Conservation (phyloP, 768 basidiomycete species). For the Ramaria rubella region DNA sequence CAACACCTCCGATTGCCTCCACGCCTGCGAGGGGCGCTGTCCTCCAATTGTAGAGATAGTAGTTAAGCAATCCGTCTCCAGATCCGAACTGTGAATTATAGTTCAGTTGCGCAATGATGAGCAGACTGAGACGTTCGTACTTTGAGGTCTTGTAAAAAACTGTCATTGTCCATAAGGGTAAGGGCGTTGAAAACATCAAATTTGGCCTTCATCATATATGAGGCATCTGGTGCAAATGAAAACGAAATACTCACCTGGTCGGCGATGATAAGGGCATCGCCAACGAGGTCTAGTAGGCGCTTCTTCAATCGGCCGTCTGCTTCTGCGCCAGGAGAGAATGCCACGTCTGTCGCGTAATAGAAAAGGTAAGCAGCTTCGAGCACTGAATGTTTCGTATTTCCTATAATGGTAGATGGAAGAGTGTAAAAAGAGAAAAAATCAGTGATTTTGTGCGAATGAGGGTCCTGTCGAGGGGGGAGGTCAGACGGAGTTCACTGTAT, state of each 20-base stretch:
- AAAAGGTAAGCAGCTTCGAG: slow-evolving; percentile 93
- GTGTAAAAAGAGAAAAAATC: slow-evolving; percentile 98
- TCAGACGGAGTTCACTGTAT: neutral
- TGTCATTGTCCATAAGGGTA: slow-evolving; percentile 89
- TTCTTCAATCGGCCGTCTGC: slow-evolving; percentile 57
- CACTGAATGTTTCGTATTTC: slow-evolving; percentile 56
- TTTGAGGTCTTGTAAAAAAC: slow-evolving; percentile 78
- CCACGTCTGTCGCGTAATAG: slow-evolving; percentile 85
- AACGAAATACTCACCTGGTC: slow-evolving; percentile 38
- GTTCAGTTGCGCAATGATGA: neutral
- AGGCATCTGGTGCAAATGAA: neutral
- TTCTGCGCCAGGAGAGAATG: slow-evolving; percentile 55
- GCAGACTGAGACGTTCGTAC: slow-evolving; percentile 30
- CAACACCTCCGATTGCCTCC: slow-evolving; percentile 37
- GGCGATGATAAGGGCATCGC: slow-evolving; percentile 77
- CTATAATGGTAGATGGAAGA: slow-evolving; percentile 89
- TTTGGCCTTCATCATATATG: slow-evolving; percentile 41
- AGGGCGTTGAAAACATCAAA: slow-evolving; percentile 97
- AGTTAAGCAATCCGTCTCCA: slow-evolving; percentile 88
- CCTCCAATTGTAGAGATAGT: slow-evolving; percentile 93
- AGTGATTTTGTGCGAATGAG: slow-evolving; percentile 74
- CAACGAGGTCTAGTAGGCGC: slow-evolving; percentile 63
- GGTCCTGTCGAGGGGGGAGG: slow-evolving; percentile 51
- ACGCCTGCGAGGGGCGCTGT: slow-evolving; percentile 75
- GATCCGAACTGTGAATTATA: slow-evolving; percentile 64